These are phyloP conservation scores for Taxillus chinensis DNA, from an alignment of 164 flowering plant genomes.

Conservation along the genomic window DNA sequence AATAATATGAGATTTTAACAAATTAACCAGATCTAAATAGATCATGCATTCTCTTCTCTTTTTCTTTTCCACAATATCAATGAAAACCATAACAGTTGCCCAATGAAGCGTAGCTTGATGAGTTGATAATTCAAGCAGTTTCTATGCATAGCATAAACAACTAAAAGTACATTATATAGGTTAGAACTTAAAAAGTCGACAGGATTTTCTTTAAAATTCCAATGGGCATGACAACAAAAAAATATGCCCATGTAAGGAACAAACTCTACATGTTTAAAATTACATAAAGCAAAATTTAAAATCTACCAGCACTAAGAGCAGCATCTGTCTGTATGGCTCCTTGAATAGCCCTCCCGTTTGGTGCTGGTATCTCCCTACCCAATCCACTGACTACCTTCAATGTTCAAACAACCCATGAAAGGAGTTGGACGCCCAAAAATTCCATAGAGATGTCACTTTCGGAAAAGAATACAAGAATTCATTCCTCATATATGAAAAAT, in stretches of 20 bases:
- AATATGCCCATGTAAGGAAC: too few relatives aligned
- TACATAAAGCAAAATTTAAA: background rate
- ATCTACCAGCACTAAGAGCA: slow-evolving; percentile 75
- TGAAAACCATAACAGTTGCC: background rate
- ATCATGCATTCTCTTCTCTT: background rate
- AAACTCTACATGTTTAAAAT: too few relatives aligned
- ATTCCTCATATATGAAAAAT: too few relatives aligned
- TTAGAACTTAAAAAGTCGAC: too few relatives aligned
- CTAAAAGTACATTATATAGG: too few relatives aligned
- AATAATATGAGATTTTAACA: background rate
- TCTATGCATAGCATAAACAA: too few relatives aligned
- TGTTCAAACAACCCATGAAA: slow-evolving; percentile 1
- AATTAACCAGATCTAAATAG: background rate
- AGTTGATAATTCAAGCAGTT: background rate
- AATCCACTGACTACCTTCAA: slow-evolving; percentile 85
- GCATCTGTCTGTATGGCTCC: slow-evolving; percentile 96
- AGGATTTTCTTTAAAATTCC: too few relatives aligned
- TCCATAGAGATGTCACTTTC: background rate
- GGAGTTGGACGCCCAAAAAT: background rate
- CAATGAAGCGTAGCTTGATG: background rate
- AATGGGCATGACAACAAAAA: too few relatives aligned
- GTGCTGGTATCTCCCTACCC: slow-evolving; percentile 88
- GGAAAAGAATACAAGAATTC: too few relatives aligned
- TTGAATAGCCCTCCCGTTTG: slow-evolving; percentile 68
- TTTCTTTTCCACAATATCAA: background rate